A percentile compares a stretch with the other conserved stretches of the same genome.
Evolutionary conservation across 495 filamentous ascomycete species (phyloP).

Genomic region (Lepidopterella palustris): DNA sequence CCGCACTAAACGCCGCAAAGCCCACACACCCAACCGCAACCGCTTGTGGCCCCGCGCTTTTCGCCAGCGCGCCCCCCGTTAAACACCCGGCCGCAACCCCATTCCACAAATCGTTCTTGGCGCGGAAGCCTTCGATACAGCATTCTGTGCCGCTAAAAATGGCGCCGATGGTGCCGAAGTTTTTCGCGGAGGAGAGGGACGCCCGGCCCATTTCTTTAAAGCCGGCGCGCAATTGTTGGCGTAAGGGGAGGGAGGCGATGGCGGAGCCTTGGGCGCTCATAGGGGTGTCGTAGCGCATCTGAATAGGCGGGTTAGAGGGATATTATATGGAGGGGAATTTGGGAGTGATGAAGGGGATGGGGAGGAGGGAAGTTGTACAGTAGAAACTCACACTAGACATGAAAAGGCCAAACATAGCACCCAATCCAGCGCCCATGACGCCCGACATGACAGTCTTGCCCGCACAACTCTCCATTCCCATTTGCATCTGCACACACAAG

Average conservation of each 20-base stretch:
- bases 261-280: slow-evolving; percentile 56
- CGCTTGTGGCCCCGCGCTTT: slow-evolving; percentile 83
- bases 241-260: slow-evolving; percentile 62
- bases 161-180: slow-evolving; percentile 87
- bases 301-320: not conserved
- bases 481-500: slow-evolving; percentile 17
- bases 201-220: slow-evolving; percentile 91
- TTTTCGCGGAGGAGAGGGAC: slow-evolving; percentile 80
- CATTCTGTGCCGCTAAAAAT: slow-evolving; percentile 92
- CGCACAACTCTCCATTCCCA: slow-evolving; percentile 25
- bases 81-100: slow-evolving; percentile 82
- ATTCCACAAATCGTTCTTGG: slow-evolving; percentile 91
- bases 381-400: slow-evolving; percentile 15
- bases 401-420: slow-evolving; percentile 30
- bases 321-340: not conserved
- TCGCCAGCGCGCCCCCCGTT: slow-evolving; percentile 80
- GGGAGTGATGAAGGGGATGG: not conserved
- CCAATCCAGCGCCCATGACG: slow-evolving; percentile 27
- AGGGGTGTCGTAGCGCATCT: slow-evolving; percentile 91
- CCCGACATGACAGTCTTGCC: slow-evolving; percentile 29
- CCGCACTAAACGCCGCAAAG: slow-evolving; percentile 91
- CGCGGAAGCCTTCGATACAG: slow-evolving; percentile 83
- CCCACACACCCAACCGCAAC: slow-evolving; percentile 84
- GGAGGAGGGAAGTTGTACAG: slow-evolving; percentile 3
- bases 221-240: slow-evolving; percentile 71